These are phyloP conservation scores for Solanum chmielewskii DNA, from an alignment of 257 asterid genomes.

Conservation along the genomic window DNA sequence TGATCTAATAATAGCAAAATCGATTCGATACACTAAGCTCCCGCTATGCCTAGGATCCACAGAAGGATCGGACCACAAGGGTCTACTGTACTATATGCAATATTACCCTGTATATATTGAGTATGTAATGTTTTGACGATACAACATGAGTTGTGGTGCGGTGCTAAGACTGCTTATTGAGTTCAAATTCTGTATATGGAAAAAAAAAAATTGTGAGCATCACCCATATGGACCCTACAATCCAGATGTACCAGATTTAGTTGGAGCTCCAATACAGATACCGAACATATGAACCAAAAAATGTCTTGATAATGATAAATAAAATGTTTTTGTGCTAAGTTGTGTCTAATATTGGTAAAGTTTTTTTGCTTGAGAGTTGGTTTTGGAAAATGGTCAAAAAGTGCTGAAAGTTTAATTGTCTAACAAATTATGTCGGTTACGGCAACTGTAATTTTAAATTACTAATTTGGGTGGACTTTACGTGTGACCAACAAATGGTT, in stretches of 20 bases:
- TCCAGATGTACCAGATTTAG: neutral
- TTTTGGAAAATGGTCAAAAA: neutral
- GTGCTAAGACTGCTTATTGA: neutral
- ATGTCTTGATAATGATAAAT: neutral
- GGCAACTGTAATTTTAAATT: too few species aligned
- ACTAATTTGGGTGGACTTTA: too few species aligned
- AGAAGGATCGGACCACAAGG: too few species aligned
- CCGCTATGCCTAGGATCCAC: neutral
- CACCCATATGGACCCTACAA: neutral
- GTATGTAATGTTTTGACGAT: too few species aligned
- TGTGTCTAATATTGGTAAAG: neutral
- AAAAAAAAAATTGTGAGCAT: neutral
- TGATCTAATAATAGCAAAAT: neutral
- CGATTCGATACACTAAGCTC: rapidly evolving
- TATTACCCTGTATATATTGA: too few species aligned
- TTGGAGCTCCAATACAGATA: rapidly evolving
- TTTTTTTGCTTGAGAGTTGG: neutral
- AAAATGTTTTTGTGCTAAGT: neutral
- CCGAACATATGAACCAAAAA: neutral
- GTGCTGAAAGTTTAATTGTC: too few species aligned
- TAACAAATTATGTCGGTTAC: neutral
- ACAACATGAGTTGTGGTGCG: neutral
- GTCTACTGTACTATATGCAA: too few species aligned
- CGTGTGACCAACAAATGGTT: neutral
- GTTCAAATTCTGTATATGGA: neutral